Evolutionary conservation across 2,329 filamentous ascomycete species (phyloP), one percentile per base, ranked within the genome.

Genomic region (Alternaria incomplexa): DNA sequence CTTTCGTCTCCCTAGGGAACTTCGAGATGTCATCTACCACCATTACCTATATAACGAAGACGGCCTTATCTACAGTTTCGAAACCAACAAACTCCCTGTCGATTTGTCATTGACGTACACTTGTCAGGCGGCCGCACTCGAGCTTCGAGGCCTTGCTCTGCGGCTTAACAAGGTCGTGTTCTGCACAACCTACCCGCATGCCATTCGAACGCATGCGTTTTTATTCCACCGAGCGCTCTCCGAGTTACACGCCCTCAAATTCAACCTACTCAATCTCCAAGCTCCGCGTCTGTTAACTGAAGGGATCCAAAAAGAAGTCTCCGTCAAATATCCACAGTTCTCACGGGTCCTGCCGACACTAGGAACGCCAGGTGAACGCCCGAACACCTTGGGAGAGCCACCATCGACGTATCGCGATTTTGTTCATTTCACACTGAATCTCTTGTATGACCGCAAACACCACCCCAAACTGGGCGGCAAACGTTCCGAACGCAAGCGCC

Each of bases 361-460:
- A n/a, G 32, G 32, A 0, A 3, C 32, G 1, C 32, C 0, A 40
- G 15, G 32, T 40, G 8, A 1, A 10, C 9, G 32, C 15, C 0
- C 15, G 32, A n/a, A 17, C 2, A 40, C 32, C 32, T 40, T 40
- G 36, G 36, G 36, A 40, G 36, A 40, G 36, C 36, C 36, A 40
- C 9, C 36, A 0, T 40, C 36, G n/a, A 17, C 36, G 3, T 17
- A 17, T 2, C 36, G 36, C 36, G 36, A 40, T 0, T 40, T 40
- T 17, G 5, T 40, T 11, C 36, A 40, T 1, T 40, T 40, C n/a
- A 17, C 36, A 0, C 9, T 40, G 36, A 40, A 40, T 17, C 32
- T 40, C 2, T 17, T 40, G 32, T 40, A 40, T 40, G 32, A 40
- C 15, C 32, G 15, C 32, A 40, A 40, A 6, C 2, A 40, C 5